These are phyloP conservation scores for Mycena rebaudengoi DNA, from an alignment of 768 basidiomycete genomes.

Conservation along the genomic window DNA sequence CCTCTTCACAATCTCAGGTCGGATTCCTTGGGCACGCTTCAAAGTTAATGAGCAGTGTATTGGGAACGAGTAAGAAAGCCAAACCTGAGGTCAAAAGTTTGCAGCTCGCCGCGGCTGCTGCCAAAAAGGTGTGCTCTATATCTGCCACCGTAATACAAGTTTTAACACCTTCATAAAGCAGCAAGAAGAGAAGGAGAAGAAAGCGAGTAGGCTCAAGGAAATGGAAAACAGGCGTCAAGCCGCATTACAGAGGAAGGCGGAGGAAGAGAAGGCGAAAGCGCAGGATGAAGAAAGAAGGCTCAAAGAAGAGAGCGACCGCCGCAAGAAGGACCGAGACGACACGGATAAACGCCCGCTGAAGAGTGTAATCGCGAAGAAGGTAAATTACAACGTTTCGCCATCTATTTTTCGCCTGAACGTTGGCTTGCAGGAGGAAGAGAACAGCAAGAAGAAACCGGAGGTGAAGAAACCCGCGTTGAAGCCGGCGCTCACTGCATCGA, in stretches of 20 bases:
- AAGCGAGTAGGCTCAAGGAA: constrained; percentile 74
- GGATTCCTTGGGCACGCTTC: constrained; percentile 79
- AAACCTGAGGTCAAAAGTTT: constrained; percentile 84
- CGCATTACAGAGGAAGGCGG: constrained; percentile 76
- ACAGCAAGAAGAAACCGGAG: constrained; percentile 72
- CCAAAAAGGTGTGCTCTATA: constrained; percentile 78
- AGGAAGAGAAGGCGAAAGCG: constrained; percentile 73
- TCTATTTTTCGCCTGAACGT: constrained; percentile 8
- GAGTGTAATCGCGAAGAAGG: constrained; percentile 63
- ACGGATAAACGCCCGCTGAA: constrained; percentile 75
- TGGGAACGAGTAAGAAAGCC: constrained; percentile 74
- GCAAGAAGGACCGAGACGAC: constrained; percentile 86
- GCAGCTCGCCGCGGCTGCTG: constrained; percentile 82
- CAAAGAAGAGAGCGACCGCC: constrained; percentile 77
- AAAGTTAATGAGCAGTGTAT: constrained; percentile 70
- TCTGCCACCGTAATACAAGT: constrained; percentile 11
- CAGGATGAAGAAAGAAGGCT: constrained; percentile 75
- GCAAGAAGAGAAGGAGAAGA: constrained; percentile 88
- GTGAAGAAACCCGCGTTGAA: constrained; percentile 67
- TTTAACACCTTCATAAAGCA: constrained; percentile 59
- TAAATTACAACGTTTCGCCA: constrained; percentile 34
- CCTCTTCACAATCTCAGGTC: constrained; percentile 52
- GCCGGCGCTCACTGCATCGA: constrained; percentile 48
- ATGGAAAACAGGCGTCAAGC: constrained; percentile 85
- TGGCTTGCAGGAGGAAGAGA: constrained; percentile 67